A percentile compares a stretch with the other conserved stretches of the same genome.
These are phyloP conservation scores for Cladosporium velox DNA, from an alignment of 2,329 filamentous ascomycete species.

Conservation along the genomic window DNA sequence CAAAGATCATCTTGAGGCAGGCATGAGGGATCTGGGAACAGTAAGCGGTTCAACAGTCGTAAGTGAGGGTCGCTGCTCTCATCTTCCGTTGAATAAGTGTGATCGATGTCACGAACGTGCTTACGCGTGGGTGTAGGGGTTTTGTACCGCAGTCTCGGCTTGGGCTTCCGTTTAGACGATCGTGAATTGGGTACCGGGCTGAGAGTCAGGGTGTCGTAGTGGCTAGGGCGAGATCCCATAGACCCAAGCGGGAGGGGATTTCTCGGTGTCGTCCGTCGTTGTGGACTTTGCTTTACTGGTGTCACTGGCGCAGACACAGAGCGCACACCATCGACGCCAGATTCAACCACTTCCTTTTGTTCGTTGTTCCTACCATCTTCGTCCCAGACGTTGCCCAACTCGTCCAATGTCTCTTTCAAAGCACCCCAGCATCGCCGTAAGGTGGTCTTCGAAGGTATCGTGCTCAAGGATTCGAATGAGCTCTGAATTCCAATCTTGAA, in stretches of 20 bases:
- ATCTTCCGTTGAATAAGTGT: slow-evolving; percentile 13
- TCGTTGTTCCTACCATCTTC: background rate
- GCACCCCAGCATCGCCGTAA: slow-evolving; percentile 15
- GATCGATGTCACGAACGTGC: background rate
- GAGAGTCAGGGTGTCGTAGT: slow-evolving; percentile 3
- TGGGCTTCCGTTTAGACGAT: slow-evolving; percentile 3
- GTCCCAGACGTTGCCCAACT: slow-evolving; percentile 8
- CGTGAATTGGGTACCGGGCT: background rate
- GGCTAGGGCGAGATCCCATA: background rate
- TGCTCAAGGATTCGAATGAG: background rate
- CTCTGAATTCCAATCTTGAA: background rate
- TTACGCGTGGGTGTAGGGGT: background rate
- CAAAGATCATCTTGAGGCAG: background rate
- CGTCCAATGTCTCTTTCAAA: slow-evolving; percentile 16
- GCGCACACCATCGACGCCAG: background rate
- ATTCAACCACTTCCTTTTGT: background rate
- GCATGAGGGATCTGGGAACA: background rate
- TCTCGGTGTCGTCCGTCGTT: background rate
- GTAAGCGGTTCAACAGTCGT: background rate
- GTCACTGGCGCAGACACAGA: background rate
- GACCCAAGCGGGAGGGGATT: background rate
- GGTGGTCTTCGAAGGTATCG: background rate
- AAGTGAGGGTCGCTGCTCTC: background rate
- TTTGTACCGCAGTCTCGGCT: background rate
- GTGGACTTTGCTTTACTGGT: background rate